Percentiles rank a stretch among this genome's conserved stretches.
These are phyloP conservation scores for Naumovozyma dairenensis DNA, from an alignment of 805 yeast species.

Conservation along the genomic window DNA sequence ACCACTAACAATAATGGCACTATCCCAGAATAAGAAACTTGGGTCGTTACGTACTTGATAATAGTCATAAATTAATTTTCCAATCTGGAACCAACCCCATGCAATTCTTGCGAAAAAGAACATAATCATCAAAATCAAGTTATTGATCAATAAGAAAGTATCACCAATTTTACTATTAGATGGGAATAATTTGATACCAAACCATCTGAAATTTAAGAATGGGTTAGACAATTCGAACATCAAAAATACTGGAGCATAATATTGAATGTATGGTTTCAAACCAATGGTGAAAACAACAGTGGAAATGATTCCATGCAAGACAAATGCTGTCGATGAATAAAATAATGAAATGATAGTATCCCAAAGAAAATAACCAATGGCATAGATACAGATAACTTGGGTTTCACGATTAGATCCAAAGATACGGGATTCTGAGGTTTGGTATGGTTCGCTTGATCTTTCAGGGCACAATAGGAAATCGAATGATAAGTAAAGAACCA, in stretches of 20 bases:
- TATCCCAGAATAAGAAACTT: conserved; percentile 37
- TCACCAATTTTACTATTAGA: conserved; percentile 33
- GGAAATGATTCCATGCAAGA: conserved; percentile 65
- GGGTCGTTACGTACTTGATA: conserved; percentile 31
- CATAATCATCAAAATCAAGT: conserved; percentile 42
- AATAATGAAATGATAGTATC: conserved; percentile 56
- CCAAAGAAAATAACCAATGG: conserved; percentile 81
- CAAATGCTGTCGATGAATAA: conserved; percentile 56
- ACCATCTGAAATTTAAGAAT: conserved; percentile 84
- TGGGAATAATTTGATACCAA: conserved; percentile 34
- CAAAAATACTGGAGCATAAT: conserved; percentile 69
- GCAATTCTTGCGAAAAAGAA: conserved; percentile 67
- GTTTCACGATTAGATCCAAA: conserved; percentile 21
- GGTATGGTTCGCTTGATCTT: conserved; percentile 5
- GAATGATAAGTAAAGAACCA: conserved; percentile 42
- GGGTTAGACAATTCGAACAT: conserved; percentile 83
- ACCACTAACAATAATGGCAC: conserved; percentile 29
- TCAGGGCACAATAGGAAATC: conserved; percentile 9
- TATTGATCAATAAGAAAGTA: conserved; percentile 41
- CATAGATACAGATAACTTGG: conserved; percentile 28
- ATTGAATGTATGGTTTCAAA: conserved; percentile 61
- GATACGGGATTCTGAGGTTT: conserved; percentile 18
- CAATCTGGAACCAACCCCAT: conserved; percentile 74
- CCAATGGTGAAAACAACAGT: conserved; percentile 58
- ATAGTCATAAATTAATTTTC: conserved; percentile 38